A percentile compares a stretch with the other conserved stretches of the same genome.
Conservation (phyloP, 164 flowering plant genomes). For the Macadamia tetraphylla region DNA sequence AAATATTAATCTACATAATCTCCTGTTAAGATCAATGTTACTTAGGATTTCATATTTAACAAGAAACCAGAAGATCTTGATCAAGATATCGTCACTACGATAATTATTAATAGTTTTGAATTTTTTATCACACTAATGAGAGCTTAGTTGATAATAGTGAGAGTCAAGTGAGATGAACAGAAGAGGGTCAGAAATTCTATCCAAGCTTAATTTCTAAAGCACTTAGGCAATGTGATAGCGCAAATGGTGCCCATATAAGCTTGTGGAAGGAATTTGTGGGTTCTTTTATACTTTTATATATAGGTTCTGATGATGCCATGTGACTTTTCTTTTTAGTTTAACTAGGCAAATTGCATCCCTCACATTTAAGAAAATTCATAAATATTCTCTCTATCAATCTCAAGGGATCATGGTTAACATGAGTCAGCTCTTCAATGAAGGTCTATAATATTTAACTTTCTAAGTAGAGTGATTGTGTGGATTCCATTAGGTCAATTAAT, state of each 20-base stretch:
- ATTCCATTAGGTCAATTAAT: background rate
- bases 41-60: constrained; percentile 9
- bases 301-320: constrained; percentile 20
- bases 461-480: background rate
- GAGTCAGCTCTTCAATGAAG: background rate
- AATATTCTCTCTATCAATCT: background rate
- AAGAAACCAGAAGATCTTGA: constrained; percentile 21
- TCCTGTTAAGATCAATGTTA: background rate
- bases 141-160: constrained; percentile 1
- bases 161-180: constrained; percentile 12
- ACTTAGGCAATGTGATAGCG: constrained; percentile 4
- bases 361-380: background rate
- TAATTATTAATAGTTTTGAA: background rate
- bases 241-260: constrained; percentile 5
- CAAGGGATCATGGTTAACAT: background rate
- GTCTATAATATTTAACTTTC: background rate
- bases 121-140: background rate
- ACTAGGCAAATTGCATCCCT: constrained; percentile 4
- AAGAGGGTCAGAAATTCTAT: constrained; percentile 7
- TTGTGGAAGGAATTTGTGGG: background rate
- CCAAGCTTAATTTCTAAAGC: background rate
- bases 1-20: background rate
- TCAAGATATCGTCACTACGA: constrained; percentile 17
- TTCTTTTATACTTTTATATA: background rate
- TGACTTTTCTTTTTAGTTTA: constrained; percentile 2